Base-by-base conservation (phyloP, 2,329 filamentous ascomycete genomes). In the Cladorrhinum sp. region DNA sequence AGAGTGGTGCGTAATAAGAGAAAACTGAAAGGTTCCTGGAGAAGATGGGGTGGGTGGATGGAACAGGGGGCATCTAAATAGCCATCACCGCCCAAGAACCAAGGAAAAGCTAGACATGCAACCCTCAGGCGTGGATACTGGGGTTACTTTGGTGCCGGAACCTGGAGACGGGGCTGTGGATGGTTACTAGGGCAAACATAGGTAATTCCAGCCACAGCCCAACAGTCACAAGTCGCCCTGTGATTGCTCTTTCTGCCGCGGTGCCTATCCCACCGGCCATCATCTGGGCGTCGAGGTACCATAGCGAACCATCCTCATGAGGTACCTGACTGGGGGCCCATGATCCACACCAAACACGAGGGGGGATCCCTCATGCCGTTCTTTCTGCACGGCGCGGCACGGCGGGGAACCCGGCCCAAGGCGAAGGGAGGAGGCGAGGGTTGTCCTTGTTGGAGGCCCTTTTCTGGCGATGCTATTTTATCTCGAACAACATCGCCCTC, bases 341-440 rank as follows among this genome's bases (percentile, higher is more conserved):
- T 45, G 41, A 22, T 45, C 41, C 41, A 45, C 41, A 45, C 18
- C 23, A 57, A 61, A 65, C 57, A 60, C 61, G 61, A 63, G 59
- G 48, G 27, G 50, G 50, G 29, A 57, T 50, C 45, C 51, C 29
- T 24, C 41, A 18, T 8, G 38, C 55, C 38, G n/a, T 53, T 45
- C 32, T 10, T 52, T 48, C 55, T 41, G 55, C 56, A 54, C 32
- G 49, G 49, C 58, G 50, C 60, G 45, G 41, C 51, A 57, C 48
- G 24, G 29, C 52, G n/a, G 23, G 56, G 45, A 59, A 58, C 57
- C 57, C 50, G 57, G 53, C 59, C 59, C 36, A 24, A 18, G 16
- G 49, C 45, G 29, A 57, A 58, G 58, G 55, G 58, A 50, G 56
- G 59, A 51, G 52, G 58, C 49, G 36, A 57, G 53, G 23, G 18